Evolutionary conservation across 345 rosid species (phyloP).

Genomic region (Abelmoschus esculentus): DNA sequence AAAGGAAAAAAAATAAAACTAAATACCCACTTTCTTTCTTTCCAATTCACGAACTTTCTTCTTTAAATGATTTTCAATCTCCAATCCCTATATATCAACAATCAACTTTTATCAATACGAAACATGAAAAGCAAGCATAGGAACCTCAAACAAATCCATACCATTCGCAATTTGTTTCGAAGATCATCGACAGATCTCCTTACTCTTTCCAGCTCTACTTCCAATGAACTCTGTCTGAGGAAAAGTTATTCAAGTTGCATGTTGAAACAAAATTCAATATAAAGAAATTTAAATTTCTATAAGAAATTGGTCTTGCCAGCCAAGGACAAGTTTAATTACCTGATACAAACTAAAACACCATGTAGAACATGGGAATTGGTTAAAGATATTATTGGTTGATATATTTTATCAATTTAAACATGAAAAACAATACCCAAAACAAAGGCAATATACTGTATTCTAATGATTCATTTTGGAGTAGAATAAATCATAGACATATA

Average conservation of each 20-base stretch:
- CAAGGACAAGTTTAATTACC: constrained; percentile 2
- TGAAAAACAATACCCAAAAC: neutral
- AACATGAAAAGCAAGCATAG: neutral
- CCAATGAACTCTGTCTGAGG: constrained; percentile 95
- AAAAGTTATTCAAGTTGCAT: constrained; percentile 48
- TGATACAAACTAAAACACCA: neutral
- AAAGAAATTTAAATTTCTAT: neutral
- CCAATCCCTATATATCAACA: constrained; percentile 59
- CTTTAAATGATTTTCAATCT: constrained; percentile 91
- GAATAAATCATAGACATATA: neutral
- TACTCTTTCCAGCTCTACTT: constrained; percentile 62
- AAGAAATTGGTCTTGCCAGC: constrained; percentile 8
- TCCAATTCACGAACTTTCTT: constrained; percentile 64
- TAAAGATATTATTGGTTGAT: neutral
- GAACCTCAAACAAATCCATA: constrained; percentile 26
- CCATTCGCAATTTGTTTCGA: constrained; percentile 69
- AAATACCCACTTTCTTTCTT: constrained; percentile 64
- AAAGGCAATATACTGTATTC: neutral
- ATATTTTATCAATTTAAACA: neutral
- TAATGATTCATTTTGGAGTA: neutral
- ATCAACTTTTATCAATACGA: neutral
- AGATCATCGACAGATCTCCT: constrained; percentile 59
- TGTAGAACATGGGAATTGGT: neutral
- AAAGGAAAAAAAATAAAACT: neutral
- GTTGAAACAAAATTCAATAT: neutral